These are phyloP conservation scores for Xylariaceae sp. DNA, from an alignment of 2,329 filamentous ascomycete species.

Conservation along the genomic window DNA sequence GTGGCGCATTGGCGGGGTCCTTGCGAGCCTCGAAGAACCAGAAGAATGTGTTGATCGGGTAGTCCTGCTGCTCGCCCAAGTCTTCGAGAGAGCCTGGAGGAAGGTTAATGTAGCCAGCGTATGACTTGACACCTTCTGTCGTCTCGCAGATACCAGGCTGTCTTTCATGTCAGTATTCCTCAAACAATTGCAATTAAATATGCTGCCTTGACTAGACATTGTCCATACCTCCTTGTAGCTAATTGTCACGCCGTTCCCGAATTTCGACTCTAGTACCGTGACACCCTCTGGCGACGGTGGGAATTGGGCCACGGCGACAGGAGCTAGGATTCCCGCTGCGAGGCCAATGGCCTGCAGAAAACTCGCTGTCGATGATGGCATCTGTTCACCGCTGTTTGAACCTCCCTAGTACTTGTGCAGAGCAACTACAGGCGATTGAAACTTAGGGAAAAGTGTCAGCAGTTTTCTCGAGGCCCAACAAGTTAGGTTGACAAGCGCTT, in stretches of 20 bases:
- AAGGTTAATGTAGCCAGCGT: conserved; percentile 64
- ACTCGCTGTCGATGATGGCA: conserved; percentile 20
- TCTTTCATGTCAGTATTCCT: conserved; percentile 4
- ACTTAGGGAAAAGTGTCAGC: neutral
- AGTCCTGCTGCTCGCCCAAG: conserved; percentile 52
- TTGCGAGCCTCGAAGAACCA: conserved; percentile 46
- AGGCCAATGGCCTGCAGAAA: conserved; percentile 18
- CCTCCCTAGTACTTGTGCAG: conserved; percentile 1
- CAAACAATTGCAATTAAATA: neutral
- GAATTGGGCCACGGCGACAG: conserved; percentile 34
- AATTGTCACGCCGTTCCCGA: conserved; percentile 64
- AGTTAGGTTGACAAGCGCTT: neutral
- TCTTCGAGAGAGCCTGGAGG: conserved; percentile 49
- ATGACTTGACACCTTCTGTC: conserved; percentile 63
- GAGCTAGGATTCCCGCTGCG: conserved; percentile 20
- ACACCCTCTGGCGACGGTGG: conserved; percentile 41
- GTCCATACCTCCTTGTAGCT: conserved; percentile 58
- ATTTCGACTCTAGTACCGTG: conserved; percentile 59
- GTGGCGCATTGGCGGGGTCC: conserved; percentile 39
- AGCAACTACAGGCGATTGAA: conserved; percentile 5
- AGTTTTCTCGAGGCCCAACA: neutral
- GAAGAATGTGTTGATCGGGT: conserved; percentile 53
- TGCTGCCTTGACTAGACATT: neutral
- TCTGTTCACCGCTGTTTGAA: conserved; percentile 1
- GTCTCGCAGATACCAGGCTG: conserved; percentile 63